Base-by-base conservation (phyloP, 2,329 filamentous ascomycete species). In the Pochonia chlamydosporia region DNA sequence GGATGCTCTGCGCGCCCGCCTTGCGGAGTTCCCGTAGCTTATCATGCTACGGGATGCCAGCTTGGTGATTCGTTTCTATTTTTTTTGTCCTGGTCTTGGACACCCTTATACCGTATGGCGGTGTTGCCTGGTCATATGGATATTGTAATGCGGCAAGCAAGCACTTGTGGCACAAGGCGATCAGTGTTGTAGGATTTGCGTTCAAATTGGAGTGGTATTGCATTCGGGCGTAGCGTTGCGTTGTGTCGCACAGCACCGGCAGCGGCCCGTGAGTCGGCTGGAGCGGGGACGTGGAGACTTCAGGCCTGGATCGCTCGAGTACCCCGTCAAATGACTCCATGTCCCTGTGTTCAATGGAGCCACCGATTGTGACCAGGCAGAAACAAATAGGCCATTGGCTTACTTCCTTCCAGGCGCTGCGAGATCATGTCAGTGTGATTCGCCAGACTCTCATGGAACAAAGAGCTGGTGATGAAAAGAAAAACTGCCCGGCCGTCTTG, bases 241-340 rank as follows among this genome's bases (percentile, higher is more conserved):
- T 40, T 5, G 37, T 21, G 48, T 51, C 35, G 48, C 51, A 51
- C 53, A 45, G 37, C 39, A 48, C 43, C 48, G 50, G 44, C 51
- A 55, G 42, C 46, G 44, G 47, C 42, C 51, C 51, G 51, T 39
- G 40, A 46, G 37, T 37, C 11, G 43, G 21, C n/a, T 23, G 24
- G 44, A 25, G 20, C 7, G 16, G 33, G 39, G 31, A 14, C 11
- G 14, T 21, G 3, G 20, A 41, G 30, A 11, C 14, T 10, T 14
- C 30, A 30, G 28, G 16, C 30, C 33, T 8, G 40, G 30, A 33
- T 33, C 30, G 30, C n/a, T n/a, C n/a, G n/a, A n/a, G n/a, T n/a
- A n/a, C n/a, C n/a, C n/a, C n/a, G n/a, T n/a, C n/a, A n/a, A n/a
- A n/a, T n/a, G n/a, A n/a, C n/a, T n/a, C n/a, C n/a, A n/a, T n/a